phyloP scores from a whole-genome alignment of 345 rosid species.

The Salix caprea region DNA sequence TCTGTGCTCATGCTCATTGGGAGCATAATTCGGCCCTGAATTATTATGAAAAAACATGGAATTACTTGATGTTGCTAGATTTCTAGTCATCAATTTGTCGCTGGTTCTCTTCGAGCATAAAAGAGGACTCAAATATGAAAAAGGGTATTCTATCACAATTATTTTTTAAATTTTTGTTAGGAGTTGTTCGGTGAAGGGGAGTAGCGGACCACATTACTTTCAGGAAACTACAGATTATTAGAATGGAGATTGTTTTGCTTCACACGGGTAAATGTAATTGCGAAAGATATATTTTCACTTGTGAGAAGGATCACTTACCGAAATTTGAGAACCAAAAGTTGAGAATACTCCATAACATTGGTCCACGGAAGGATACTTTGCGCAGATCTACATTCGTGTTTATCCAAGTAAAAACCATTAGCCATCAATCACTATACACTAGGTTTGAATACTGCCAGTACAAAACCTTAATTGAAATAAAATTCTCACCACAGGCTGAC shows the following conservation, averaged over 20 bases:
- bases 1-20: conserved; percentile 67
- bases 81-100: neutral
- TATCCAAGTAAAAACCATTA: conserved; percentile 11
- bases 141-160: neutral
- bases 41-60: conserved; percentile 4
- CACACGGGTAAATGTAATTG: neutral
- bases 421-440: conserved; percentile 8
- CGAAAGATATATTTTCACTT: neutral
- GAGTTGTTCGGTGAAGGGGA: neutral
- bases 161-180: too few species aligned
- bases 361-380: conserved; percentile 59
- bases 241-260: neutral
- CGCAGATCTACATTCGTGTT: conserved; percentile 40
- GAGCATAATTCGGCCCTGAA: conserved; percentile 75
- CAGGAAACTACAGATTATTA: neutral
- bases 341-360: conserved; percentile 74
- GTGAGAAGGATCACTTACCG: conserved; percentile 34
- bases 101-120: neutral
- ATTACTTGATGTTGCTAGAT: neutral
- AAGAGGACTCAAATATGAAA: neutral
- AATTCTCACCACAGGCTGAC: conserved; percentile 58
- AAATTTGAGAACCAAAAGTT: conserved; percentile 57
- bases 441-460: neutral
- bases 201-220: neutral
- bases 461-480: neutral